Conservation (phyloP, 257 asterid species). For the Nemophila menziesii region DNA sequence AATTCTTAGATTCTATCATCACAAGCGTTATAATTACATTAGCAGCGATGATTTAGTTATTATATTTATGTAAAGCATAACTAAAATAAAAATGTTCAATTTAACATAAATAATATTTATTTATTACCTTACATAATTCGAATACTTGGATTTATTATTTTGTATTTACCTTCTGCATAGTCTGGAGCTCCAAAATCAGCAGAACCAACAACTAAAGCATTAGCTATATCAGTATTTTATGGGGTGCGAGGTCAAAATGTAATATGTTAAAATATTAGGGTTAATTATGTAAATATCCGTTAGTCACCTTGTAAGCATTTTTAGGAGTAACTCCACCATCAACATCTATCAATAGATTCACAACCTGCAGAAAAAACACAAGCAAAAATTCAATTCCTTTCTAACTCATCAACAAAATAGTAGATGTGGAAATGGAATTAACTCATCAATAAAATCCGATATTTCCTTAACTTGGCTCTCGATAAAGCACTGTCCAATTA, state of each 20-base stretch:
- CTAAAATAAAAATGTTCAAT: conserved; percentile 26
- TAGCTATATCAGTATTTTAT: too few species aligned
- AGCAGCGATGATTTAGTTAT: too few species aligned
- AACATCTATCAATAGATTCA: conserved; percentile 95
- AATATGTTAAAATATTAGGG: too few species aligned
- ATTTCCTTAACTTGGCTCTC: conserved; percentile 99
- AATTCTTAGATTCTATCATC: too few species aligned
- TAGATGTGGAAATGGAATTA: conserved; percentile 12
- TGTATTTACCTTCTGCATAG: conserved; percentile 85
- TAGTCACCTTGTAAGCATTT: conserved; percentile 79
- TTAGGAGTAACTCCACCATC: conserved; percentile 93
- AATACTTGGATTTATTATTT: too few species aligned
- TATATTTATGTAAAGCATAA: too few species aligned
- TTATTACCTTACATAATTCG: neutral
- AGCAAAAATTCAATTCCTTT: conserved; percentile 13
- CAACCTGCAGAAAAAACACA: conserved; percentile 53
- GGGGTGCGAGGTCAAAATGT: too few species aligned
- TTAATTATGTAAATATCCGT: too few species aligned
- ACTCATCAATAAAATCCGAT: conserved; percentile 75
- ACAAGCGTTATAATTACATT: too few species aligned
- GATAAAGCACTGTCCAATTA: conserved; percentile 98
- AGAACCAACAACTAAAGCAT: conserved; percentile 96
- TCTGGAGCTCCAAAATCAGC: conserved; percentile 98
- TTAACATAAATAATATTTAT: conserved; percentile 2
- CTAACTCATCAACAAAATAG: conserved; percentile 7